Base-by-base conservation (phyloP, 345 rosid species). In the Populus davidiana region DNA sequence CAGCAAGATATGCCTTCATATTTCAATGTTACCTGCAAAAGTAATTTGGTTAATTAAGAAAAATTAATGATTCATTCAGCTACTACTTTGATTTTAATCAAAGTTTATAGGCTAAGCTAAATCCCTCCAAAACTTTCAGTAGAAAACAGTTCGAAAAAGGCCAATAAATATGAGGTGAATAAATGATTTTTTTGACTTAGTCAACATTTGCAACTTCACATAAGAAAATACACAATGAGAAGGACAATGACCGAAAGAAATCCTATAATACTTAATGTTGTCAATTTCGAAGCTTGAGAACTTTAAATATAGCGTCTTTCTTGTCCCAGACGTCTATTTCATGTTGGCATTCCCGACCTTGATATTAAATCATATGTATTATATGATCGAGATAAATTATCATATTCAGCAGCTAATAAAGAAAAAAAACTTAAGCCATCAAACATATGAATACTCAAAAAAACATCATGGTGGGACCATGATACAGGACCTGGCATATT, bases 1-100 rank as follows among this genome's bases (percentile, higher is more conserved):
- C 75, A 64, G 82, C 49, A 33, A 75, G 78, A 80, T 75, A 75
- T 75, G 75, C 38, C 78, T 70, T 61, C 78, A 80, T 69, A 72
- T 38, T 33, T 74, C 75, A 74, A 35, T 29, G 75, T 64, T 59
- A 74, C 74, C 78, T 74, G 78, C 78, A 74, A 74, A 79, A 69
- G 64, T 38, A 79, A 69, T 21, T 79, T 61, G 70, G 54, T 79
- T 74, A 69, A 79, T 73, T 61, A 41, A 61, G 70, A 17, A 67
- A 62, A 69, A 7, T 8, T 21, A 18, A 39, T 35, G 65, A 44
- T 31, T 63, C n/a, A 5, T 66, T 29, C 81, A 72, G 2, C 68
- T 31, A 59, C 31, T 64, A 18, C 70, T 23, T 14, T 2, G 54
- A 17, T 13, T 64, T 8, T 61, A 33, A 63, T 3, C 69, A 31